Percentiles rank a stretch among this genome's conserved stretches.
These are phyloP conservation scores for Phytophthora palmivora DNA, from an alignment of 352 stramenopile genomes.

Conservation along the genomic window DNA sequence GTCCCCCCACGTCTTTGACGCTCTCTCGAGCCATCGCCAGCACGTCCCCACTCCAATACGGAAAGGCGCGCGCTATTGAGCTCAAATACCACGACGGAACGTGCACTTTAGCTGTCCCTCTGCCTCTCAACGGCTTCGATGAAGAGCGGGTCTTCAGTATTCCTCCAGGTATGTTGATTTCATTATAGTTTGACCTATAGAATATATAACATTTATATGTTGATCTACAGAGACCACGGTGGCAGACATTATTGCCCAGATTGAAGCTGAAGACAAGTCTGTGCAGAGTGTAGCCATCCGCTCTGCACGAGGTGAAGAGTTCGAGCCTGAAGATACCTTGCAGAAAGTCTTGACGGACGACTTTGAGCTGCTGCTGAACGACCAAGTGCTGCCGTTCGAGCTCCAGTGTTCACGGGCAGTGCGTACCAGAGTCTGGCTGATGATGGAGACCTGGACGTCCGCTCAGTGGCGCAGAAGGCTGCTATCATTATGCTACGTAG, in stretches of 20 bases:
- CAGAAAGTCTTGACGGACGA: conserved; percentile 78
- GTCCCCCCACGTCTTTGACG: conserved; percentile 1
- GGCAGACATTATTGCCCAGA: conserved; percentile 73
- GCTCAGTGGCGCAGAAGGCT: conserved; percentile 80
- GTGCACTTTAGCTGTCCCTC: conserved; percentile 75
- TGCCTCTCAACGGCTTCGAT: conserved; percentile 82
- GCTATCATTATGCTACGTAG: conserved; percentile 79
- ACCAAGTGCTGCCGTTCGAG: conserved; percentile 73
- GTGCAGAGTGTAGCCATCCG: conserved; percentile 76
- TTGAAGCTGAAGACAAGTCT: conserved; percentile 78
- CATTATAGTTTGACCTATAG: neutral
- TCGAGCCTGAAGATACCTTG: conserved; percentile 71
- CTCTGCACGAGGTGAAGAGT: conserved; percentile 61
- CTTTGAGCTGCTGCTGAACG: conserved; percentile 86
- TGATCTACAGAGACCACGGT: conserved; percentile 69
- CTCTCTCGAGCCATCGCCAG: conserved; percentile 20
- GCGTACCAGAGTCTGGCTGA: conserved; percentile 78
- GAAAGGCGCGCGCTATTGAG: conserved; percentile 57
- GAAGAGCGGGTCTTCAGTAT: conserved; percentile 85
- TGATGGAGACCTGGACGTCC: conserved; percentile 82
- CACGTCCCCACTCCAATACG: conserved; percentile 29
- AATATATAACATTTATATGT: conserved; percentile 7
- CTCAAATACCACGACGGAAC: conserved; percentile 84
- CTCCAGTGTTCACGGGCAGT: conserved; percentile 75
- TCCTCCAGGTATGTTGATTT: conserved; percentile 49